These are phyloP conservation scores for Eucalyptus cloeziana DNA, from an alignment of 345 rosid species.

Conservation along the genomic window DNA sequence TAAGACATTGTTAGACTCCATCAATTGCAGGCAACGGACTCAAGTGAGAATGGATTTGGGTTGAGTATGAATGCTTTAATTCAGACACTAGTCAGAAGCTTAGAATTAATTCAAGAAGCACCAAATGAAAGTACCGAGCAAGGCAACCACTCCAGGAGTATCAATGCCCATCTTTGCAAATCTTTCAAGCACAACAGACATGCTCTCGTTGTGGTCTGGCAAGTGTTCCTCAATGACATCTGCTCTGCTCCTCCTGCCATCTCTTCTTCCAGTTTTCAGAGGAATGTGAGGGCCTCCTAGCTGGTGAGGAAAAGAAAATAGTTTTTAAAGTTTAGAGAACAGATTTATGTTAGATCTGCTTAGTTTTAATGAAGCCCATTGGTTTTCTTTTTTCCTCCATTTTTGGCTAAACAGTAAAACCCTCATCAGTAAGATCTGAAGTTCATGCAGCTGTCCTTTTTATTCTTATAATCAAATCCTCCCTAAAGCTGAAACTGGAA, in stretches of 20 bases:
- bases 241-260: constrained; percentile 81
- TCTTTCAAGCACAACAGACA: constrained; percentile 74
- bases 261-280: constrained; percentile 88
- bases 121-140: constrained; percentile 21
- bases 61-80: neutral
- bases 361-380: neutral
- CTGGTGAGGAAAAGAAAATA: constrained; percentile 8
- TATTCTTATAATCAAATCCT: neutral
- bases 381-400: neutral
- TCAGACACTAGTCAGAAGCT: neutral
- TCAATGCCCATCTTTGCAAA: constrained; percentile 72
- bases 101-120: neutral
- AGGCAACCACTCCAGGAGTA: constrained; percentile 74
- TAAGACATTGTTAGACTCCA: neutral
- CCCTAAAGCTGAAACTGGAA: neutral
- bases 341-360: neutral
- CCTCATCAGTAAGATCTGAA: neutral
- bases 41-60: neutral
- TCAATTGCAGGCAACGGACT: neutral
- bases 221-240: constrained; percentile 67
- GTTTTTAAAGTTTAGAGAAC: neutral
- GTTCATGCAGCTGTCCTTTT: neutral
- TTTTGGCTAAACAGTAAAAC: neutral
- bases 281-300: constrained; percentile 93
- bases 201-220: constrained; percentile 93